These are phyloP conservation scores for Kluyveromyces siamensis DNA, from an alignment of 805 yeast genomes.

Conservation along the genomic window DNA sequence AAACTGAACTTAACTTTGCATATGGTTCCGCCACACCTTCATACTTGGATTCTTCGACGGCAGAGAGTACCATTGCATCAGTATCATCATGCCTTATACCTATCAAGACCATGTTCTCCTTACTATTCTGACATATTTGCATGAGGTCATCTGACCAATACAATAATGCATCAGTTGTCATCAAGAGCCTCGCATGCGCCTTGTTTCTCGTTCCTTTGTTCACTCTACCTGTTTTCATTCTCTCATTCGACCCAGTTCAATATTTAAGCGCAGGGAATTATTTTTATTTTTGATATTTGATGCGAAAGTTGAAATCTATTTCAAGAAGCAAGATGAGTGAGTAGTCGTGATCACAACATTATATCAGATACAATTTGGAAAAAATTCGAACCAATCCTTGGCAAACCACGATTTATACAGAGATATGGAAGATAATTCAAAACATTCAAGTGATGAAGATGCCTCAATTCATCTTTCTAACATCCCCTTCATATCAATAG, in stretches of 20 bases:
- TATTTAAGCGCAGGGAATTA: no score
- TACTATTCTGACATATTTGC: constrained; percentile 6
- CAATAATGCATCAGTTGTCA: constrained; percentile 10
- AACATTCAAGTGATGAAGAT: not conserved
- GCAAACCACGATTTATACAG: not conserved
- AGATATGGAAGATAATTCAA: not conserved
- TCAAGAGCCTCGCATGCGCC: not conserved
- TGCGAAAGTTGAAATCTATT: not conserved
- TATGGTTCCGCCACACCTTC: not conserved
- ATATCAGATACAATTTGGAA: no score
- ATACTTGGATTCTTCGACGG: not conserved
- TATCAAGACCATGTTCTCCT: constrained; percentile 4
- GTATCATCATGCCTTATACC: not conserved
- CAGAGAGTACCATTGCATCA: constrained; percentile 1
- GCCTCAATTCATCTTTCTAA: not conserved
- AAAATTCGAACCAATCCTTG: not conserved
- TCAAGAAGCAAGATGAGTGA: not conserved
- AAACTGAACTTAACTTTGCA: not conserved
- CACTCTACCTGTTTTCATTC: not conserved
- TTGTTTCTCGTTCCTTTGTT: not conserved
- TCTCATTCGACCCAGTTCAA: no score
- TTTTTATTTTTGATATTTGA: not conserved
- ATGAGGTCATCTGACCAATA: constrained; percentile 29
- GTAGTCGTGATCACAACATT: no score
- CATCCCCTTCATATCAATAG: not conserved